Base-by-base conservation (phyloP, 106 monocot genomes). In the Phalaenopsis equestris region DNA sequence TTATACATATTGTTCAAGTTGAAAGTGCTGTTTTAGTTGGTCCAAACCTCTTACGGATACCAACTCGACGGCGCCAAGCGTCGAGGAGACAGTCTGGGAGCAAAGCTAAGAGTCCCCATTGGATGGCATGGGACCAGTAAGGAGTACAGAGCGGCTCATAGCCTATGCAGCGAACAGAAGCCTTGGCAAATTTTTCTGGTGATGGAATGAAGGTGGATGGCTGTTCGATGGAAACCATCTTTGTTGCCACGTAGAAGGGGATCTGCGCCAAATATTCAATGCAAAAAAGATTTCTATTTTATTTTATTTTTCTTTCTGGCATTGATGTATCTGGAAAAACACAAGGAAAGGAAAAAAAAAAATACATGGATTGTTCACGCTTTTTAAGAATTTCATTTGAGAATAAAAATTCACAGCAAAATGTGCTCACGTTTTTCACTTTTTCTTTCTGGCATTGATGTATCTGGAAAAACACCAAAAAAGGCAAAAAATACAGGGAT, bases 41-140 rank as follows among this genome's bases (percentile, higher is more conserved):
- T 10, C 15, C 38, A 70, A 37, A 38, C 19, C 76, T 47, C 76
- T 49, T 48, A 12, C 49, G 46, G 14, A 76, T 21, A 24, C 48
- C 76, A 2, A 47, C 10, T 11, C 76, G 76, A 49, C 87, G 83
- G 24, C 90, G 86, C 86, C 86, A 88, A 16, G 46, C 47, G 75
- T 92, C 82, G 10, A 92, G 72, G 3, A 72, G 39, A 77, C 76
- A 80, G 49, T 92, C 82, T 0, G 95, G 95, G 1, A 90, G 6
- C 41, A 84, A 42, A 16, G 84, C 82, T 15, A 76, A 2, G 15
- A 95, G 36, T n/a, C 85, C 80, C 93, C 96, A 96, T 65, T 84
- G 74, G n/a, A 93, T 16, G 41, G 87, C 86, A 76, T 96, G 96
- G 2, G 91, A 84, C 91, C 93, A 96, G 76, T 93, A 96, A 1